A percentile compares a stretch with the other conserved stretches of the same genome.
These are phyloP conservation scores for Liriodendron chinense DNA, from an alignment of 164 flowering plant species.

Conservation along the genomic window DNA sequence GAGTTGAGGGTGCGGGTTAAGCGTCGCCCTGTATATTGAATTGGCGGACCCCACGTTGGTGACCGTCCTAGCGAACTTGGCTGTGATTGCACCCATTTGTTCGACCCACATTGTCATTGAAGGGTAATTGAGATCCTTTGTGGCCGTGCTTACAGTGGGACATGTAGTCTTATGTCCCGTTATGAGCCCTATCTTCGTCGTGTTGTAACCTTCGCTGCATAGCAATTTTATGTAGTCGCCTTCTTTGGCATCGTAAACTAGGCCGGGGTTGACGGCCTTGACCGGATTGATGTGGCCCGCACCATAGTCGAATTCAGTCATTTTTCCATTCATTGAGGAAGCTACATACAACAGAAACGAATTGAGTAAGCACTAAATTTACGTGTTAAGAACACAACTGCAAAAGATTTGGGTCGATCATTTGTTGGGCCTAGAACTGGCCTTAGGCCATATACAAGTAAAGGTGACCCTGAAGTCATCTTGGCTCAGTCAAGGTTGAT, in stretches of 20 bases:
- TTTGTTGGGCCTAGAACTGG: no score
- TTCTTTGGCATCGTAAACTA: conserved; percentile 50
- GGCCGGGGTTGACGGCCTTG: conserved; percentile 47
- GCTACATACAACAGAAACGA: conserved; percentile 32
- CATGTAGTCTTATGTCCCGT: conserved; percentile 37
- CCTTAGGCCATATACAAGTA: no score
- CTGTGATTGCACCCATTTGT: conserved; percentile 1
- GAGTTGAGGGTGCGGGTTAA: conserved; percentile 26
- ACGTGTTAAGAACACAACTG: background rate
- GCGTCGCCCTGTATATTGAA: conserved; percentile 39
- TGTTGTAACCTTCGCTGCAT: conserved; percentile 50
- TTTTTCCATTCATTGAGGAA: background rate
- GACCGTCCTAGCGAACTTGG: conserved; percentile 45
- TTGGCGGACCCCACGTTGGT: conserved; percentile 58
- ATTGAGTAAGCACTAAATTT: background rate
- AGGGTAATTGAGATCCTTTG: conserved; percentile 62
- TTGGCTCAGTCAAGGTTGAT: no score
- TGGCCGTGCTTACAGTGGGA: conserved; percentile 25
- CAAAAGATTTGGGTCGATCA: no score
- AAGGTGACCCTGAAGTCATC: no score
- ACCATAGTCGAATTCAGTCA: conserved; percentile 42
- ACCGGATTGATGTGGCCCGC: conserved; percentile 56
- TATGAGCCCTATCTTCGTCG: conserved; percentile 19
- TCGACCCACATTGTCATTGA: conserved; percentile 32
- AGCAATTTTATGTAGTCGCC: conserved; percentile 43